Percentiles rank a stretch among this genome's conserved stretches.
phyloP scores from a whole-genome alignment of 768 basidiomycete genomes.

The Calocybe indica region DNA sequence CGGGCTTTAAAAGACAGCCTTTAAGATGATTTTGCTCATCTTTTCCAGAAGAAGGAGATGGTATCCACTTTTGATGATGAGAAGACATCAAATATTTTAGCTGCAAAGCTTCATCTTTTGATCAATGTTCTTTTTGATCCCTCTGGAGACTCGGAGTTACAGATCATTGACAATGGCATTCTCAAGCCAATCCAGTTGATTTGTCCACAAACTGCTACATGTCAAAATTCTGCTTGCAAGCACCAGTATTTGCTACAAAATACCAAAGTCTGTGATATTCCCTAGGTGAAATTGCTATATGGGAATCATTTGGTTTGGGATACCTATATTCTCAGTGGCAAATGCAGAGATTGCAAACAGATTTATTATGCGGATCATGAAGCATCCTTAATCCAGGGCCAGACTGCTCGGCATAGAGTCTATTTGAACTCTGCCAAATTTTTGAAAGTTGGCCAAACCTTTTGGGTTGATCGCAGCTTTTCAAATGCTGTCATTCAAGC shows the following conservation, averaged over 20 bases:
- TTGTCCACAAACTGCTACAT: conserved; percentile 8
- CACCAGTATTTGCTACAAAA: conserved; percentile 1
- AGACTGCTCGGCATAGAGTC: neutral
- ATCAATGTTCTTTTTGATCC: neutral
- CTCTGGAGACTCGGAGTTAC: too few relatives aligned
- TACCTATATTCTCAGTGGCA: conserved; percentile 10
- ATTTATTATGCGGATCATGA: conserved; percentile 12
- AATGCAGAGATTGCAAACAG: conserved; percentile 9
- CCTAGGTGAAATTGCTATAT: conserved; percentile 13
- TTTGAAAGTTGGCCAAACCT: conserved; percentile 7
- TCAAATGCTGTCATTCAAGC: neutral
- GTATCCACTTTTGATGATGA: too few relatives aligned
- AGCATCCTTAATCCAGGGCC: too few relatives aligned
- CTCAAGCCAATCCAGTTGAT: conserved; percentile 7
- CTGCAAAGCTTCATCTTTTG: neutral
- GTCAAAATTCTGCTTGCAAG: conserved; percentile 9
- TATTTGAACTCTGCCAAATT: conserved; percentile 8
- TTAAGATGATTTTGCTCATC: too few relatives aligned
- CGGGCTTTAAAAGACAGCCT: too few relatives aligned
- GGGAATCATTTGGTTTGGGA: conserved; percentile 6
- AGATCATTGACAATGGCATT: too few relatives aligned
- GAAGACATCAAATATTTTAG: too few relatives aligned
- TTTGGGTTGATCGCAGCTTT: conserved; percentile 8
- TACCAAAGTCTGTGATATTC: conserved; percentile 9
- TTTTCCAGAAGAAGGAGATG: too few relatives aligned